Base-by-base conservation (phyloP, 306 rosid genomes). In the Mucuna pruriens region DNA sequence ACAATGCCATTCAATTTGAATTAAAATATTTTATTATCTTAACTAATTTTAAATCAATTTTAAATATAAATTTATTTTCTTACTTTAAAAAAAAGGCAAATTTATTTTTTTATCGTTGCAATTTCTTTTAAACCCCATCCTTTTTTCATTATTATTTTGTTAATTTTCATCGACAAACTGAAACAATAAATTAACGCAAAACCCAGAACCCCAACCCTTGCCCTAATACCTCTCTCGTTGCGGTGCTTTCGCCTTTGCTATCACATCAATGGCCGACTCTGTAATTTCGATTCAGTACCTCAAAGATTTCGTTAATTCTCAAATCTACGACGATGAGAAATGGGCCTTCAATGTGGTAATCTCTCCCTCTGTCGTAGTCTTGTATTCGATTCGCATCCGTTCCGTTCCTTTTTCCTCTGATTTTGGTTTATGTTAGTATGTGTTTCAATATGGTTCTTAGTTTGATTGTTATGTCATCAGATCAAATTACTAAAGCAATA, bases 291-390 rank as follows among this genome's bases (percentile, higher is more conserved):
- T 90, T 17, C 97, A 91, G 31, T 76, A 86, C 83, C 66, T 88
- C 72, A 94, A 91, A 73, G 86, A 83, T 42, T 82, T 92, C 85
- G 0, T 88, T 63, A 76, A 77, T 65, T 81, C 97, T 72, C 97
- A 94, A 88, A 60, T 88, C 80, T 15, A 86, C 0, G 96, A 91
- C 75, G 97, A 94, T 60, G 91, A 92, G 22, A 94, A 92, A 72
- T 91, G 96, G 94, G 97, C 93, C 44, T 90, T 84, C 78, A 94
- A 92, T 84, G 63, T 69, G 97, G 98, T 94, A 89, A 74, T 15
- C 19, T 58, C 34, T 67, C 45, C 11, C 25, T 80, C 42, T 76
- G 26, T 0, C 60, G 0, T 5, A 38, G 2, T 71, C 34, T 31
- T 68, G 8, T 45, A 5, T 36, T 48, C 76, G 54, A 57, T 60